Conservation (phyloP, 805 yeast species). For the Monosporozyma servazzii region DNA sequence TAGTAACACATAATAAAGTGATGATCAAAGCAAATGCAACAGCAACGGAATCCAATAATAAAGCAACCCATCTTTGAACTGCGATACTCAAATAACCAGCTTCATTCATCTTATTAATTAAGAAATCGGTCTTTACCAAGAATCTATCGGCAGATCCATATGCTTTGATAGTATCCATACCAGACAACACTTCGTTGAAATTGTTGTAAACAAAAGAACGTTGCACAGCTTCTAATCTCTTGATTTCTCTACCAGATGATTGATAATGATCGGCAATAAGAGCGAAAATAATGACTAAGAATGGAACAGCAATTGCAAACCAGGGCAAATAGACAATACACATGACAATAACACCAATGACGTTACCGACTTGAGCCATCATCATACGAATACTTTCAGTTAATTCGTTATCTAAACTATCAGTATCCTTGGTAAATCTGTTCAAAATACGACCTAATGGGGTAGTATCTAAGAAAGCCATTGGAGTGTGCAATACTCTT, state of each 20-base stretch:
- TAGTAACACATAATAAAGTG: constrained; percentile 48
- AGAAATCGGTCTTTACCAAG: constrained; percentile 35
- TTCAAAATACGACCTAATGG: constrained; percentile 83
- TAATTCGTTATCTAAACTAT: constrained; percentile 72
- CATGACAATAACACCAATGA: constrained; percentile 57
- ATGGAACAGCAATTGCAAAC: constrained; percentile 64
- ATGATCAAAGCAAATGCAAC: constrained; percentile 43
- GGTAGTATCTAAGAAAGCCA: constrained; percentile 76
- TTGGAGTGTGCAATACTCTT: constrained; percentile 64
- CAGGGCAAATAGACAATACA: constrained; percentile 70
- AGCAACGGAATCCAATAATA: constrained; percentile 43
- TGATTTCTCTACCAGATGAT: constrained; percentile 42
- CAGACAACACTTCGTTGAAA: constrained; percentile 41
- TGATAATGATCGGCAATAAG: constrained; percentile 38
- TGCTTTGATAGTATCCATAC: constrained; percentile 40
- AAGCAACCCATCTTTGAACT: constrained; percentile 56
- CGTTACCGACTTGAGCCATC: constrained; percentile 42
- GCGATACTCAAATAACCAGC: constrained; percentile 45
- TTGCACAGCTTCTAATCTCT: constrained; percentile 43
- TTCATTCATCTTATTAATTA: constrained; percentile 46
- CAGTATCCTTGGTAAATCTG: constrained; percentile 83
- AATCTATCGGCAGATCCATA: constrained; percentile 33
- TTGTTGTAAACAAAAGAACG: constrained; percentile 45
- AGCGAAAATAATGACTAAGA: constrained; percentile 39
- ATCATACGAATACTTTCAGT: constrained; percentile 59